Evolutionary conservation across 768 basidiomycete species (phyloP).

Genomic region (Rubroboletus satanas): DNA sequence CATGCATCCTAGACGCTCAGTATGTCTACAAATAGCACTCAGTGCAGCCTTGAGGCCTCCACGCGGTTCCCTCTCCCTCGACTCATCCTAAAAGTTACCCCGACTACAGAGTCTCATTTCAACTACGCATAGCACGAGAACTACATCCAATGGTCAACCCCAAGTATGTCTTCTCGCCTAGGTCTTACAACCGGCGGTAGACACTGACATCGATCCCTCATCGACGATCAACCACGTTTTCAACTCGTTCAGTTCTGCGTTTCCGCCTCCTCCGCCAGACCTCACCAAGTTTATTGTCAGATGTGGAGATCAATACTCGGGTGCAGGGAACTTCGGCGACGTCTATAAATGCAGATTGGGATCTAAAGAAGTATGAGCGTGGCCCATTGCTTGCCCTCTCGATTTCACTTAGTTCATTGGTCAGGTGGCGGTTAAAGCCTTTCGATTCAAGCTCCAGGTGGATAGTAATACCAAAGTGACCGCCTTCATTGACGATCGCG

Average conservation of each 20-base stretch:
- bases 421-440: constrained; percentile 1
- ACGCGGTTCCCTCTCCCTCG: background rate
- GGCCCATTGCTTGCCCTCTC: background rate
- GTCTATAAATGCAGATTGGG: background rate
- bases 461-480: background rate
- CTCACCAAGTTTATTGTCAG: background rate
- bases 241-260: background rate
- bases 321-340: background rate
- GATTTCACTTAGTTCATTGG: background rate
- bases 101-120: background rate
- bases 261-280: background rate
- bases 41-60: background rate
- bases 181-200: background rate
- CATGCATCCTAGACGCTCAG: background rate
- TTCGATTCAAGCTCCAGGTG: background rate
- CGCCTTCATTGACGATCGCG: background rate
- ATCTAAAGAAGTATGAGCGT: background rate
- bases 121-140: background rate
- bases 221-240: background rate
- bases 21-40: background rate
- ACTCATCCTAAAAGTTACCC: background rate
- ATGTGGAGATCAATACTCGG: background rate
- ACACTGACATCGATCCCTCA: background rate
- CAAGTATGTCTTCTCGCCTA: background rate
- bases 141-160: background rate